Evolutionary conservation across 2,329 filamentous ascomycete genomes (phyloP).

Genomic region (Paecilomyces formosus): DNA sequence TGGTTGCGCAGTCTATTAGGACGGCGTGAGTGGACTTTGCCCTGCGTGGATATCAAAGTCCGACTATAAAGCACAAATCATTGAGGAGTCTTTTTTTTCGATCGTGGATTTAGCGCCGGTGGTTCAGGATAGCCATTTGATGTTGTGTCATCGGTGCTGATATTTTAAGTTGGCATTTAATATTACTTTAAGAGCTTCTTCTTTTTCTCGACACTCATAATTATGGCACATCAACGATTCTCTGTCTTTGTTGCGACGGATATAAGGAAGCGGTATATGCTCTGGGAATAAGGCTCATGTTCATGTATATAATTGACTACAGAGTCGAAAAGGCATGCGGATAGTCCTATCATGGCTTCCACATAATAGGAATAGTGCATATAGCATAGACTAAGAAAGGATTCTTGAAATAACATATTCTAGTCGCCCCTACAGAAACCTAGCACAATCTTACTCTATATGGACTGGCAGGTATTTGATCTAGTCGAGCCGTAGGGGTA

Average conservation of each 20-base stretch:
- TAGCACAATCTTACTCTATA: too few species aligned
- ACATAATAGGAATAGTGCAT: too few species aligned
- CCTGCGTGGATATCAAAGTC: constrained; percentile 83
- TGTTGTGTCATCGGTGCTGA: background rate
- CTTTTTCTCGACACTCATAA: background rate
- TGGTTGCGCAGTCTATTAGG: constrained; percentile 80
- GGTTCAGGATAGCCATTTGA: background rate
- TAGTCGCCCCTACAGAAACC: too few species aligned
- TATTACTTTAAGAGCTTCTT: background rate
- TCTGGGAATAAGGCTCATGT: background rate
- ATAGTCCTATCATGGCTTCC: background rate
- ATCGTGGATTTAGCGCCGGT: background rate
- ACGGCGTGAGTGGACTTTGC: constrained; percentile 79
- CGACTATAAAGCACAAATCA: constrained; percentile 48
- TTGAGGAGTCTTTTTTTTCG: background rate
- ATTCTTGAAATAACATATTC: too few species aligned
- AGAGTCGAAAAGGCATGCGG: background rate
- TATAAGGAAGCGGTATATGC: background rate
- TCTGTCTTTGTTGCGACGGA: background rate
- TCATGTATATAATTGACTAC: background rate
- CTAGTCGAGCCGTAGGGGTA: too few species aligned
- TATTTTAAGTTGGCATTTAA: background rate
- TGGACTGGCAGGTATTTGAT: too few species aligned
- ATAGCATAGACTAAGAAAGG: too few species aligned
- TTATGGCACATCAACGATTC: background rate